Base-by-base conservation (phyloP, 306 rosid species). In the Boehmeria nivea region DNA sequence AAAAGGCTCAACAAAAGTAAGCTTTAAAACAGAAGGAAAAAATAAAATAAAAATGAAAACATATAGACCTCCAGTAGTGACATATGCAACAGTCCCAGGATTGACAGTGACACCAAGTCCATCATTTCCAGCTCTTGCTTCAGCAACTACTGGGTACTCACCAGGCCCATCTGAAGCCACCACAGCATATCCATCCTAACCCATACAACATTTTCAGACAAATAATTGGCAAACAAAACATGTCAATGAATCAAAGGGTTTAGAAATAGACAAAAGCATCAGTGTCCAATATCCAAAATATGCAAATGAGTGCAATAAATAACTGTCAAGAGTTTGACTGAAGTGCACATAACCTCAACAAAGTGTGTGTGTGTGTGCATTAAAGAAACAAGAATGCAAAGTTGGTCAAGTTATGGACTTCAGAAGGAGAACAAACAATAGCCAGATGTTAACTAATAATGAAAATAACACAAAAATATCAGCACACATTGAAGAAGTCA, bases 171-270 rank as follows among this genome's bases (percentile, higher is more conserved):
- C 98, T 0, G 78, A 68, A 75, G 95, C 83, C 37, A 90, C 64
- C 43, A 87, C 89, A 3, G 98, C 98, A 65, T 87, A 90, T 59
- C 95, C 98, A 79, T 90, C 98, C 94, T 87, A 69, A 42, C 2
- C 33, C 51, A 31, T 19, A 44, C 38, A 60, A 17, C 24, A 8
- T 22, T 43, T 12, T 10, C 15, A 16, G 12, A 10, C 4, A 9
- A 26, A 58, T 24, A 15, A 15, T 3, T 16, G 12, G 3, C 2
- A 25, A 28, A 5, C 13, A 18, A 2, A 16, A 27, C 3, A 6
- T 6, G 8, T n/a, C 27, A n/a, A n/a, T 26, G 9, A 25, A 57
- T 2, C 17, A 44, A 8, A 46, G 20, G 6, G 12, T 21, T 46
- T 9, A 21, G n/a, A 3, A 45, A 17, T 17, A 19, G 42, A 59